These are phyloP conservation scores for Chaetoscypha palmicola DNA, from an alignment of 2,329 filamentous ascomycete species.

Conservation along the genomic window DNA sequence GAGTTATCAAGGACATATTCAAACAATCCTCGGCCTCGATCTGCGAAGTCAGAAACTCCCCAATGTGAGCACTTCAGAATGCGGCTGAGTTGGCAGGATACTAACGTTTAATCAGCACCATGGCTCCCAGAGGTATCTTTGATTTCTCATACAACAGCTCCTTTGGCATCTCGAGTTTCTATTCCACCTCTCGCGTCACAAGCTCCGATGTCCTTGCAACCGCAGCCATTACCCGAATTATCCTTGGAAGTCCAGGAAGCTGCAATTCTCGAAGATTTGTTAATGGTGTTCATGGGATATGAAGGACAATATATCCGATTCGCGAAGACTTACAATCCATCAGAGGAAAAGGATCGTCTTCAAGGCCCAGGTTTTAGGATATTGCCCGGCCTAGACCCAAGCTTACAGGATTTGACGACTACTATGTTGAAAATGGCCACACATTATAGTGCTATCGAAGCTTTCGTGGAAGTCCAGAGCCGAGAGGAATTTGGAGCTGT, in stretches of 20 bases:
- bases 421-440: slow-evolving; percentile 93
- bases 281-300: slow-evolving; percentile 96
- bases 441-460: slow-evolving; percentile 84
- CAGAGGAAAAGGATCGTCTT: slow-evolving; percentile 78
- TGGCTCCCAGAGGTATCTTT: slow-evolving; percentile 81
- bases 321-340: slow-evolving; percentile 71
- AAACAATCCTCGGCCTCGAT: slow-evolving; percentile 25
- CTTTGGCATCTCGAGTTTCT: slow-evolving; percentile 42
- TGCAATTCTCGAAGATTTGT: slow-evolving; percentile 78
- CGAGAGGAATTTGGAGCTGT: slow-evolving; percentile 88
- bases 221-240: slow-evolving; percentile 60
- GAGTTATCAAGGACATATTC: slow-evolving; percentile 23
- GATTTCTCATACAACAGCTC: slow-evolving; percentile 55
- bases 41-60: slow-evolving; percentile 41
- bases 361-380: slow-evolving; percentile 77
- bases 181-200: slow-evolving; percentile 68
- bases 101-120: slow-evolving; percentile 32
- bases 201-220: slow-evolving; percentile 62
- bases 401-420: slow-evolving; percentile 75
- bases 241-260: slow-evolving; percentile 77
- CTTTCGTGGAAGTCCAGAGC: slow-evolving; percentile 91
- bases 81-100: slow-evolving; percentile 39
- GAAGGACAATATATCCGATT: slow-evolving; percentile 97
- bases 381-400: slow-evolving; percentile 79
- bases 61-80: slow-evolving; percentile 36